A percentile compares a stretch with the other conserved stretches of the same genome.
These are phyloP conservation scores for Penicillium argentinense DNA, from an alignment of 495 filamentous ascomycete species.

Conservation along the genomic window DNA sequence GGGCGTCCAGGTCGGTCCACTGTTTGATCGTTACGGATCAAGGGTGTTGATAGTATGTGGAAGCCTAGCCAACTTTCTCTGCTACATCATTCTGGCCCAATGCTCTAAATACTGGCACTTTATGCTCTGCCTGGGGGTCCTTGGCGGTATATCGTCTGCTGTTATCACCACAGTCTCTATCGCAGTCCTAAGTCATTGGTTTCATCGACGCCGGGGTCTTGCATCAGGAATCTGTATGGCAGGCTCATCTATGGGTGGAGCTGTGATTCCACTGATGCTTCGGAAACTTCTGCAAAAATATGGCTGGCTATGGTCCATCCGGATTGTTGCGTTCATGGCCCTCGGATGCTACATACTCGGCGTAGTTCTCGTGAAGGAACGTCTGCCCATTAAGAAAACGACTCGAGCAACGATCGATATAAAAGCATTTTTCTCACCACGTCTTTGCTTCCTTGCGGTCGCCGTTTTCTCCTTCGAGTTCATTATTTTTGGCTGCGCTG, in stretches of 20 bases:
- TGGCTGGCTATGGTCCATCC: constrained; percentile 60
- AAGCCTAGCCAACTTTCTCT: constrained; percentile 47
- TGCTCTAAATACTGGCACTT: constrained; percentile 65
- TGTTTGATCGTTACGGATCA: constrained; percentile 64
- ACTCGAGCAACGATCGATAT: constrained; percentile 49
- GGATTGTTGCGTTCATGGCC: constrained; percentile 59
- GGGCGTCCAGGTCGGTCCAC: constrained; percentile 65
- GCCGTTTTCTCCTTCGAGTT: constrained; percentile 57
- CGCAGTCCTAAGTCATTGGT: constrained; percentile 65
- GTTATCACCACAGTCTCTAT: constrained; percentile 60
- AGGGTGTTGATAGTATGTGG: constrained; percentile 52
- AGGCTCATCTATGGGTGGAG: constrained; percentile 59
- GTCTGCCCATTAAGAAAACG: constrained; percentile 41
- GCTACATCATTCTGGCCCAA: constrained; percentile 55
- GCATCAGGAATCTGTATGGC: constrained; percentile 63
- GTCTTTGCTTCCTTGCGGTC: constrained; percentile 53
- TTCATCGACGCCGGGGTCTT: constrained; percentile 57
- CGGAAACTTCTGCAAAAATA: constrained; percentile 46
- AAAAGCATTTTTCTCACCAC: constrained; percentile 54
- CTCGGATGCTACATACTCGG: constrained; percentile 51
- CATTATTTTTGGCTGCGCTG: constrained; percentile 51
- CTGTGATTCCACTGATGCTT: constrained; percentile 59
- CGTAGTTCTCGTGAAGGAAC: constrained; percentile 53
- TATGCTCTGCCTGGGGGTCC: constrained; percentile 59
- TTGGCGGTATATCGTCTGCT: constrained; percentile 57